Evolutionary conservation across 2,329 filamentous ascomycete genomes (phyloP), one percentile per base, ranked within the genome.

Genomic region (Tolypocladium paradoxum): DNA sequence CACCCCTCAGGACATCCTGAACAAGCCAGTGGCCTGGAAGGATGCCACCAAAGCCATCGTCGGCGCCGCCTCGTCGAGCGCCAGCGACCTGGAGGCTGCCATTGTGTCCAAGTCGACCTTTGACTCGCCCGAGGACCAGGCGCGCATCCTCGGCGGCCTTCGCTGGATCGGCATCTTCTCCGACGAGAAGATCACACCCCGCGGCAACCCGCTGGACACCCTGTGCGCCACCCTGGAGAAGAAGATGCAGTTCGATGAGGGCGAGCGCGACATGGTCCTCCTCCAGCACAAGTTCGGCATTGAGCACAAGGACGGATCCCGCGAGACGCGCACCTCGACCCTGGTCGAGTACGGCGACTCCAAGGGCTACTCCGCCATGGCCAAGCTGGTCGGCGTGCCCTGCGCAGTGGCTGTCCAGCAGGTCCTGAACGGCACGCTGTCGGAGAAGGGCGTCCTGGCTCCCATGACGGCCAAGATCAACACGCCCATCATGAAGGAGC

Each of bases 161-260:
- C 77, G 80, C 60, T 93, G 88, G 88, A 60, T 87, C 59, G 79
- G 79, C 33, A 67, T 84, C 57, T 86, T 90, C 73, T 85, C 82
- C 45, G 78, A 84, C 59, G 78, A 82, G 65, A 73, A 81, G 67
- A 90, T 86, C 65, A 85, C 73, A 6, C 85, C 88, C 31, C 76
- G 82, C 53, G 86, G 83, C 52, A 96, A 88, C 75, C 87, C 90
- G 4, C 80, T 96, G 27, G 91, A 96, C 70, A 92, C 88, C n/a
- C 82, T 96, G 38, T 96, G 90, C 74, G 89, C 88, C 34, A 87
- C 84, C 3, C 81, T 96, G 33, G 90, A 95, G 77, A 74, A 88
- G 77, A 95, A 95, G 83, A 95, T 95, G 88, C 81, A 88, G 71
- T 96, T 85, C 70, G 86, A 81, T 65, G 76, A 86, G 62, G 85